Evolutionary conservation across 352 stramenopile species (phyloP), one percentile per base, ranked within the genome.

Genomic region (Phytophthora constricta): DNA sequence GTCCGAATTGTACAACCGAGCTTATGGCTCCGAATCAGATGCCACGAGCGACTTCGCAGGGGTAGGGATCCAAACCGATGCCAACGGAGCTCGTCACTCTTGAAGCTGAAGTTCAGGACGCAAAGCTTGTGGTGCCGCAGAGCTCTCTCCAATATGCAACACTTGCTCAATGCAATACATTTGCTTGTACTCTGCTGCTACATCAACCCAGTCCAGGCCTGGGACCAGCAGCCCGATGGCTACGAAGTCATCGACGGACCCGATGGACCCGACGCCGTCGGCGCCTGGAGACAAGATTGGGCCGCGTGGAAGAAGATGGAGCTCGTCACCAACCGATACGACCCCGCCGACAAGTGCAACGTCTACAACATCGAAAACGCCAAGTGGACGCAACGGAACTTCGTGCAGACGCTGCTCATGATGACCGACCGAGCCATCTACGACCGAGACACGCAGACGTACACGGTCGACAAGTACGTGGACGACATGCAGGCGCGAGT

Each of bases 211-310:
- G 67, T 61, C 10, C 17, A 16, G 10, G 83, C 72, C 31, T 94
- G 87, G 87, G 87, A 96, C 48, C 69, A 69, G 26, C 84, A 92
- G 76, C 87, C 87, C 10, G 74, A 92, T 39, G 86, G 86, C 17
- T 96, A 92, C 61, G 83, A 96, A 73, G 63, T 96, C 27, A 89
- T 94, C 59, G 77, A 96, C 57, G 86, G 81, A 1, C 86, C 86
- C 4, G 41, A 14, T 19, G 51, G 68, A 0, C 42, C 57, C 13
- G 55, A 88, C 7, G 49, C 61, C 22, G 53, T 91, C 5, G 65
- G 67, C n/a, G 53, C 65, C 8, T 96, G 87, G 87, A 76, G 70
- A 54, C 58, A 57, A 16, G 65, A 88, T 27, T 96, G 87, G 87
- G 51, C 50, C 19, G 57, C 62, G 0, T 96, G 87, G 87, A 80